Conservation (phyloP, 2,329 filamentous ascomycete species). For the Fusarium sp. region DNA sequence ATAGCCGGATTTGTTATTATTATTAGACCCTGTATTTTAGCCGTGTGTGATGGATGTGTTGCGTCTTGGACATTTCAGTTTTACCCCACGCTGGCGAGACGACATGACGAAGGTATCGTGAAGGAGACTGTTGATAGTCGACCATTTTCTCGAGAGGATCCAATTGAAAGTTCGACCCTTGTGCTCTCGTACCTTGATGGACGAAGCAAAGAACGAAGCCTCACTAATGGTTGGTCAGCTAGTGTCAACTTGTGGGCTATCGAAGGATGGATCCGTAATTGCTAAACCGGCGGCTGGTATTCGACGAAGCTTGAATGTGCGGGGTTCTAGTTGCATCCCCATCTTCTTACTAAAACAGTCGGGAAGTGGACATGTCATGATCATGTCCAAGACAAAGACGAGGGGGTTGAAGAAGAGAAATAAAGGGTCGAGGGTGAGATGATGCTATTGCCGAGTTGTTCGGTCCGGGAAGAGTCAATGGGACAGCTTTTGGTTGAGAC, state of each 20-base stretch:
- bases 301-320: slow-evolving; percentile 37
- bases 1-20: neutral
- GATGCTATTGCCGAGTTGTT: slow-evolving; percentile 18
- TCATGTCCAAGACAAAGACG: slow-evolving; percentile 1
- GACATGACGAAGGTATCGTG: neutral
- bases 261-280: slow-evolving; percentile 36
- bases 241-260: neutral
- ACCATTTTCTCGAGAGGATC: neutral
- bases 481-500: neutral
- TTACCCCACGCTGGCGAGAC: neutral
- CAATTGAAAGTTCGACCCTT: neutral
- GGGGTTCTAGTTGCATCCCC: slow-evolving; percentile 13
- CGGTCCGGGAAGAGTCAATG: slow-evolving; percentile 19
- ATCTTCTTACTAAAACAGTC: neutral
- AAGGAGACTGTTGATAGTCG: neutral
- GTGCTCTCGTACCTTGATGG: neutral
- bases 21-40: neutral
- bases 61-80: neutral
- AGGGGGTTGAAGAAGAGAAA: slow-evolving; percentile 13
- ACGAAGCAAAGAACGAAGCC: neutral
- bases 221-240: neutral
- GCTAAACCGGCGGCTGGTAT: slow-evolving; percentile 45
- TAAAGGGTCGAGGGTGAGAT: neutral
- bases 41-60: neutral
- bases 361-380: slow-evolving; percentile 28